Percentiles rank a stretch among this genome's conserved stretches.
phyloP scores from a whole-genome alignment of 768 basidiomycete species.

The Chalciporus sphaerocephalus region DNA sequence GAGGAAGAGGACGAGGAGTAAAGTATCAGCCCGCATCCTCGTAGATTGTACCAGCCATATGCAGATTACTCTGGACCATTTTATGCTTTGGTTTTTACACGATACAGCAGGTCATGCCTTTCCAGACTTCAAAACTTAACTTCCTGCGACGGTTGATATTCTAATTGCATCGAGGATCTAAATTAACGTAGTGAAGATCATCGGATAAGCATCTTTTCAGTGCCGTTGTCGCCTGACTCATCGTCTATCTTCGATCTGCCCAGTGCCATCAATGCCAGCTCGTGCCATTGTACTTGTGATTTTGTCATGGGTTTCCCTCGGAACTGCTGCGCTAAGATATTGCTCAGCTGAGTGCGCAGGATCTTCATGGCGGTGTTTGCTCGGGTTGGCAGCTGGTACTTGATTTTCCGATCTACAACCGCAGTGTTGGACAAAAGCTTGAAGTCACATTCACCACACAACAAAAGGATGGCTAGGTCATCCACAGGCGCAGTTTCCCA shows the following conservation, averaged over 20 bases:
- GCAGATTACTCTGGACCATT: not conserved
- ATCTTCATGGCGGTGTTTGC: conserved; percentile 75
- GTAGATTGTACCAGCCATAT: conserved; percentile 3
- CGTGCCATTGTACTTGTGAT: conserved; percentile 68
- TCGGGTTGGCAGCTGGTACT: conserved; percentile 65
- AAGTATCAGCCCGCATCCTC: conserved; percentile 1
- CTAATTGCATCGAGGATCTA: not conserved
- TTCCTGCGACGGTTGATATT: not conserved
- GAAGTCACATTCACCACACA: conserved; percentile 90
- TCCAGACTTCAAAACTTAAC: too few species aligned
- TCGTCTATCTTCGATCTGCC: conserved; percentile 45
- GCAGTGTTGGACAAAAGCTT: conserved; percentile 74
- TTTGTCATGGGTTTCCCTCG: conserved; percentile 55
- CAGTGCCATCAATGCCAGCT: conserved; percentile 59
- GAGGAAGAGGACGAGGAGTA: conserved; percentile 56
- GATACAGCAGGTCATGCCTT: too few species aligned
- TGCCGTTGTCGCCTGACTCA: conserved; percentile 17
- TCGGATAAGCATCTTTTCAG: conserved; percentile 16
- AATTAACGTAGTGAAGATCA: conserved; percentile 5
- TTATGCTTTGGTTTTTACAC: too few species aligned
- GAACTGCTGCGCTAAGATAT: conserved; percentile 62
- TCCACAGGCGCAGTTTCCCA: conserved; percentile 94
- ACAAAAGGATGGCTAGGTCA: conserved; percentile 70
- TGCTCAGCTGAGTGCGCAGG: conserved; percentile 60
- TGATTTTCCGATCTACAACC: conserved; percentile 82